Conservation (phyloP, 805 yeast species). For the Hanseniaspora jakobsenii region DNA sequence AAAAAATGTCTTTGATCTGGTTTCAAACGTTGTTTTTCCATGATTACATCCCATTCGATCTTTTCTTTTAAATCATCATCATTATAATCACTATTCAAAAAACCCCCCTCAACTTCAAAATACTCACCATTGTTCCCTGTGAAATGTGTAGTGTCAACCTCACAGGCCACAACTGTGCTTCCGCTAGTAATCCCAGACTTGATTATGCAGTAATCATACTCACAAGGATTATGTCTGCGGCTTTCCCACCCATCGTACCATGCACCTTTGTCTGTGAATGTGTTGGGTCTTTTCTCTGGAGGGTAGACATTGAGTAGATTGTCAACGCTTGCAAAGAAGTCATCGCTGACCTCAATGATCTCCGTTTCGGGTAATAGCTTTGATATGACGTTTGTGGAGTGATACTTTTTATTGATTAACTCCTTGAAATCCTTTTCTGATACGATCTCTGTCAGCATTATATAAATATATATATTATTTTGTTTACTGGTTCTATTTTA, state of each 20-base stretch:
- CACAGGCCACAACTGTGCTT: slow-evolving; percentile 70
- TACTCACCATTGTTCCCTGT: slow-evolving; percentile 92
- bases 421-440: slow-evolving; percentile 17
- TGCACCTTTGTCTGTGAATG: slow-evolving; percentile 75
- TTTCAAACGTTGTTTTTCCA: slow-evolving; percentile 79
- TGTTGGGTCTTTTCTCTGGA: slow-evolving; percentile 71
- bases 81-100: slow-evolving; percentile 27
- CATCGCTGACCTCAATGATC: slow-evolving; percentile 61
- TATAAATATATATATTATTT: background rate
- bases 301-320: slow-evolving; percentile 71
- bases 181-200: slow-evolving; percentile 65
- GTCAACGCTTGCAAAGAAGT: slow-evolving; percentile 90
- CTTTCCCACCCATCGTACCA: slow-evolving; percentile 99
- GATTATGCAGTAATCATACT: slow-evolving; percentile 78
- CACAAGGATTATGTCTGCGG: slow-evolving; percentile 75
- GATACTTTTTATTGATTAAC: slow-evolving; percentile 18
- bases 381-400: slow-evolving; percentile 57
- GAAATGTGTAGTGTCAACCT: slow-evolving; percentile 87
- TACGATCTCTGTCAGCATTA: slow-evolving; percentile 9
- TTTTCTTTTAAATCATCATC: slow-evolving; percentile 22
- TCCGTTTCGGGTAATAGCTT: slow-evolving; percentile 65
- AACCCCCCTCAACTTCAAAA: slow-evolving; percentile 69
- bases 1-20: slow-evolving; percentile 78
- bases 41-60: too few relatives aligned
- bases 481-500: too few relatives aligned